These are phyloP conservation scores for Geotrichum candidum DNA, from an alignment of 1,139 yeast genomes.

Conservation along the genomic window DNA sequence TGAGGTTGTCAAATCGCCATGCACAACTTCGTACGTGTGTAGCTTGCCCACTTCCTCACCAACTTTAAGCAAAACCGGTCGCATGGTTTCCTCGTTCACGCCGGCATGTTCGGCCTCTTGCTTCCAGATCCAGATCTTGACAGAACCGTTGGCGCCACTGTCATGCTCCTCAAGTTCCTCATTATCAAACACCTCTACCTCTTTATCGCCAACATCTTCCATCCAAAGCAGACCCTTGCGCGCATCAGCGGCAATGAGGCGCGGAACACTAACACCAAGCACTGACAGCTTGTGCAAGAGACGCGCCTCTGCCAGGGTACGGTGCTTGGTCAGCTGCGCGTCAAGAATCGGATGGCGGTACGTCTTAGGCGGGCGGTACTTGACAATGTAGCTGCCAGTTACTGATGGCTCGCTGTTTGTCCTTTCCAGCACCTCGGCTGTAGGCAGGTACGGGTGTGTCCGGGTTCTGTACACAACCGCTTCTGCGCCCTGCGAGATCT, in stretches of 20 bases:
- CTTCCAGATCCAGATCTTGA: constrained; percentile 39
- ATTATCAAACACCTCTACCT: constrained; percentile 32
- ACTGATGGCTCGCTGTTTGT: constrained; percentile 29
- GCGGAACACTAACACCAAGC: constrained; percentile 61
- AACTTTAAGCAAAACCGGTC: constrained; percentile 37
- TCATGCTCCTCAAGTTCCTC: constrained; percentile 13
- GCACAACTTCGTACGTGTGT: constrained; percentile 75
- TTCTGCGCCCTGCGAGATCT: constrained; percentile 86
- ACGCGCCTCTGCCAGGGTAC: constrained; percentile 83
- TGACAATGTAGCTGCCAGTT: constrained; percentile 50
- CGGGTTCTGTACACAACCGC: constrained; percentile 68
- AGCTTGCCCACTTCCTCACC: constrained; percentile 68
- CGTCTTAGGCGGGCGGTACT: constrained; percentile 82
- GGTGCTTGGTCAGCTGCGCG: constrained; percentile 61
- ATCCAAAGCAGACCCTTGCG: constrained; percentile 81
- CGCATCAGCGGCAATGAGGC: constrained; percentile 66
- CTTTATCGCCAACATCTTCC: constrained; percentile 51
- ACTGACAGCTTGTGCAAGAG: constrained; percentile 56
- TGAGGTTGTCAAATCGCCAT: constrained; percentile 92
- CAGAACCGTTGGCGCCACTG: constrained; percentile 27
- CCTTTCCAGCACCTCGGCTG: neutral
- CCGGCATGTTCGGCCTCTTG: constrained; percentile 23
- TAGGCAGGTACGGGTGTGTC: constrained; percentile 58
- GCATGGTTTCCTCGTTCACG: constrained; percentile 26
- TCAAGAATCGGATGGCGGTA: constrained; percentile 87